Conservation (phyloP, 208 protist genomes). For the Wallacemonas sp. region DNA sequence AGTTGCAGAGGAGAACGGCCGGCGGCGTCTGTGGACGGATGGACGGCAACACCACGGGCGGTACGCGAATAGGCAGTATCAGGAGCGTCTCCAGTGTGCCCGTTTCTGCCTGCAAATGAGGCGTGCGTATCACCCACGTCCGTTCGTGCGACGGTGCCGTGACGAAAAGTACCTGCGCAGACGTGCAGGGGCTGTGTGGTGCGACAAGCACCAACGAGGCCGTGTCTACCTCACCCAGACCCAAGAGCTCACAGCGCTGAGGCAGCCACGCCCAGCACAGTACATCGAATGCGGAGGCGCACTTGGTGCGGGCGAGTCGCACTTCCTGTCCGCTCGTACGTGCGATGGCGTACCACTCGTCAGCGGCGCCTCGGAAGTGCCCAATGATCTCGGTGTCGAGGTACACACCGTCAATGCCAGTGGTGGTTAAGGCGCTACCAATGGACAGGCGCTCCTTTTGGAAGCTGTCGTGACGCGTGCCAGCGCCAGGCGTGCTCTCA, state of each 20-base stretch:
- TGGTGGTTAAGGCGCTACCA: neutral
- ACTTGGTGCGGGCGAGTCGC: constrained; percentile 22
- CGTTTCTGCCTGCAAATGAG: constrained; percentile 33
- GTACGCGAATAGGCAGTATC: constrained; percentile 32
- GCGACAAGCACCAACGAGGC: constrained; percentile 47
- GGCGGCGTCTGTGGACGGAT: constrained; percentile 40
- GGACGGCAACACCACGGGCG: constrained; percentile 60
- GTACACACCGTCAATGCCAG: neutral
- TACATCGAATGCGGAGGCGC: constrained; percentile 26
- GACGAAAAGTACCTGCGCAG: constrained; percentile 52
- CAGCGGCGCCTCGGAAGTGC: neutral
- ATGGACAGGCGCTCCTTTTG: no score
- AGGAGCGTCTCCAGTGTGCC: constrained; percentile 51
- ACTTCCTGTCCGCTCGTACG: constrained; percentile 24
- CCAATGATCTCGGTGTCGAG: neutral
- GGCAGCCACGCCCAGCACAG: constrained; percentile 73
- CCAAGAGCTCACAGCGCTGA: constrained; percentile 44
- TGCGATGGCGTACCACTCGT: constrained; percentile 15
- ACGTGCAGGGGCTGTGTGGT: constrained; percentile 24
- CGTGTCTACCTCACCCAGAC: constrained; percentile 31
- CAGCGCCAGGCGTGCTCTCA: neutral
- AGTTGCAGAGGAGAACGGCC: constrained; percentile 68
- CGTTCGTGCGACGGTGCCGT: constrained; percentile 32
- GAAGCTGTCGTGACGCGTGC: neutral
- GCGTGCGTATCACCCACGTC: constrained; percentile 52